These are phyloP conservation scores for Tolypocladium sp. DNA, from an alignment of 2,329 filamentous ascomycete species.

Conservation along the genomic window DNA sequence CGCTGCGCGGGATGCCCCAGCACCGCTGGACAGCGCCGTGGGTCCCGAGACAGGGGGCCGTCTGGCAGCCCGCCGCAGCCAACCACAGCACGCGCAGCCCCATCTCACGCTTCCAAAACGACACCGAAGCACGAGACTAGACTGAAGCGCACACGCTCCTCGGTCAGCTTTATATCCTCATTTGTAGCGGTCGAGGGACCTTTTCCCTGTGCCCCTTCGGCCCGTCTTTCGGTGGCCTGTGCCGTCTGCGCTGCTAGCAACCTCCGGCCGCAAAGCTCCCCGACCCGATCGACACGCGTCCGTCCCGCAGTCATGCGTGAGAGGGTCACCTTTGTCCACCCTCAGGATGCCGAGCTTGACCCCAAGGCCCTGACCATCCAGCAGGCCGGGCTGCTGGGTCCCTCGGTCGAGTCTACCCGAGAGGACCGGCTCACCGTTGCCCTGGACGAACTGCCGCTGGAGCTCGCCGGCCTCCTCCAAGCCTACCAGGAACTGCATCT, in stretches of 20 bases:
- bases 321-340: conserved; percentile 70
- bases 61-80: not conserved
- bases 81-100: not conserved
- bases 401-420: conserved; percentile 54
- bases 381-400: conserved; percentile 43
- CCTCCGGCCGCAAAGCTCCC: not conserved
- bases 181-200: not conserved
- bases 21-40: not conserved
- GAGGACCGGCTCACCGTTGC: conserved; percentile 73
- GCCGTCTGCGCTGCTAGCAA: not conserved
- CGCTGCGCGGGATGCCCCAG: not conserved
- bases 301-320: conserved; percentile 51
- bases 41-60: not conserved
- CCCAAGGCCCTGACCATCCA: conserved; percentile 53
- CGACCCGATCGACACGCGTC: not conserved
- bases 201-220: not conserved
- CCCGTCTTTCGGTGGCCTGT: not conserved
- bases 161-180: not conserved
- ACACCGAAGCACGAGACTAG: conserved; percentile 4
- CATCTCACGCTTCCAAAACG: not conserved
- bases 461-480: conserved; percentile 53
- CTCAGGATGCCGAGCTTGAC: conserved; percentile 53
- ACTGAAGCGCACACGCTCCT: not conserved
- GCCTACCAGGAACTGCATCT: conserved; percentile 66
- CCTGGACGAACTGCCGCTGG: conserved; percentile 62